Base-by-base conservation (phyloP, 2,329 filamentous ascomycete genomes). In the Colletotrichum phormii region DNA sequence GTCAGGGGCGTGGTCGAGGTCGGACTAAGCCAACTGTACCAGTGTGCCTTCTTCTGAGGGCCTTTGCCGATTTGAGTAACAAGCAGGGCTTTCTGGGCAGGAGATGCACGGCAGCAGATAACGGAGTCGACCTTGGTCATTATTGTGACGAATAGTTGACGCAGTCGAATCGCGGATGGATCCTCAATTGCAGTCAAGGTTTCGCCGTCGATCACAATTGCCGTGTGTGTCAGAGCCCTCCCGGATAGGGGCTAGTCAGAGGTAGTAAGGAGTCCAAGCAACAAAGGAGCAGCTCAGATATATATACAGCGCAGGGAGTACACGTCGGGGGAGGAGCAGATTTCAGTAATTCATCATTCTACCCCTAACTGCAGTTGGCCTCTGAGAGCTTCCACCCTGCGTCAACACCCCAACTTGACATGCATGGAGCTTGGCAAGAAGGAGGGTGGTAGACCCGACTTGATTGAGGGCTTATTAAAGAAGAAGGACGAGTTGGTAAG, bases 81-180 rank as follows among this genome's bases (percentile, higher is more conserved):
- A 2, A 98, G 89, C 22, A 91, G 90, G 0, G 95, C 94, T 81
- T 98, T 98, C 79, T 98, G 96, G 18, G 93, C 92, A 0, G 95
- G 95, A 49, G 93, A 95, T 1, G 95, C 95, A 49, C 95, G 93
- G 79, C 95, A 98, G 83, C 95, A 98, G 71, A 98, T 95, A 33
- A 98, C 95, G 0, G 94, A 95, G 80, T 98, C 94, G 5, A 95
- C 93, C 22, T 90, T 86, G 29, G 96, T 90, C 72, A 94, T 94
- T 12, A 97, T 87, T 42, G 91, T 89, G 78, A 94, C 95, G 84
- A 98, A 98, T 4, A 92, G 86, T 0, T 88, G 78, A 9, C 82
- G 84, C 33, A 89, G 80, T 3, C 79, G 37, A 9, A 4, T 5
- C 18, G 80, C 75, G 0, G 77, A 59, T 2, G 91, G 87, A 3